phyloP scores from a whole-genome alignment of 164 flowering plant species.

The Annona squamosa region DNA sequence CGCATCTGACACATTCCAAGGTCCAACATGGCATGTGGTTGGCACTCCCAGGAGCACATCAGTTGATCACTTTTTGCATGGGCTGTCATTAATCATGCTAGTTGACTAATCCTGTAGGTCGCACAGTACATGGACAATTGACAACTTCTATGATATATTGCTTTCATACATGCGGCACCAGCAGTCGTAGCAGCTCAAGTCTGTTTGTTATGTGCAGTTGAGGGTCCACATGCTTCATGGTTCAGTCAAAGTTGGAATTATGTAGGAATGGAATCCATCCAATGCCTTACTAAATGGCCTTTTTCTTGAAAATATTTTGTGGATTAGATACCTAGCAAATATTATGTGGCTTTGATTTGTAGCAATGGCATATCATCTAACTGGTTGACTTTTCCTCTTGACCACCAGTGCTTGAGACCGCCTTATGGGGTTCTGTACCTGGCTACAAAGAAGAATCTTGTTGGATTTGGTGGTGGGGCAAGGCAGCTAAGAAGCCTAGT shows the following conservation, averaged over 20 bases:
- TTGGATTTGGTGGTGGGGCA: constrained; percentile 53
- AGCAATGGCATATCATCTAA: not conserved
- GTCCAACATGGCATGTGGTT: not conserved
- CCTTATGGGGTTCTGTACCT: constrained; percentile 84
- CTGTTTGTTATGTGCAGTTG: not conserved
- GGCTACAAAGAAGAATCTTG: constrained; percentile 63
- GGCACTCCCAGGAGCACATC: not conserved
- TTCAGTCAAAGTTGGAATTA: not conserved
- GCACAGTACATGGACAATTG: not conserved
- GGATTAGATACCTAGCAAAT: no score
- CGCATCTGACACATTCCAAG: no score
- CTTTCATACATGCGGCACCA: not conserved
- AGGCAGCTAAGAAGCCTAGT: constrained; percentile 54
- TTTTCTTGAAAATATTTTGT: no score
- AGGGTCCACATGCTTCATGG: not conserved
- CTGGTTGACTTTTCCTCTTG: not conserved
- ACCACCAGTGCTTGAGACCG: constrained; percentile 66
- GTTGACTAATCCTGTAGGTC: not conserved
- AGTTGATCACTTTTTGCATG: not conserved
- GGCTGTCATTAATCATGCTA: not conserved
- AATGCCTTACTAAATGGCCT: no score
- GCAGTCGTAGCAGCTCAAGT: not conserved
- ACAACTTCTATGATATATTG: not conserved
- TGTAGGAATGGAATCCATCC: not conserved
- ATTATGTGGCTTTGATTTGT: no score